Evolutionary conservation across 805 yeast genomes (phyloP), one percentile per base, ranked within the genome.

Genomic region (Starmerella gropengiesseri): DNA sequence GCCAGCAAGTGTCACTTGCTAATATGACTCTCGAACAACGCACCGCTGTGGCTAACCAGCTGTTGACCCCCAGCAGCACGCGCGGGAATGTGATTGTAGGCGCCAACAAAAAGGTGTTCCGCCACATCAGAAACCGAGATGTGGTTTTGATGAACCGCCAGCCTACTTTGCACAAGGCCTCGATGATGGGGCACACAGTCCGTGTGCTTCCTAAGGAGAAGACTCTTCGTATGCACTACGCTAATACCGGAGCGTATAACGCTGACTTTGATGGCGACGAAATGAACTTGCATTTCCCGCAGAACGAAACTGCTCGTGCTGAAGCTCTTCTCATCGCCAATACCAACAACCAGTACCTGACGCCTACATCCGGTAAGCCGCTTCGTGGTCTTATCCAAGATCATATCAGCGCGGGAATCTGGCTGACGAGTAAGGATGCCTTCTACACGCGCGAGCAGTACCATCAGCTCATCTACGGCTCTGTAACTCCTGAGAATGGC

Each of bases 231-330:
- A 69, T 91, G 63, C 99, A 91, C 63, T 91, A 91, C 64, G 99
- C 99, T 56, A 91, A 91, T 65, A 91, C 98, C 34, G 96, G 96
- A 66, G 96, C 98, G 33, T 91, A 89, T 66, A 89, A 89, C 63
- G 97, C 97, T 30, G 98, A 89, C 74, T 89, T 91, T 57, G 98
- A 89, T 66, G 98, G 98, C 71, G 98, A 89, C 66, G 98, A 89
- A 69, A 89, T 89, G 98, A 89, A 89, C 63, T 81, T 89, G 95
- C 98, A 89, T 67, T 89, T 89, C 71, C 98, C 98, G 21, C 98
- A 89, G 68, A 86, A 83, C 64, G 96, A 89, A 67, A 83, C 84
- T 55, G 98, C 97, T 8, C 78, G 87, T 60, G 89, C 97, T 18
- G 98, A 91, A 67, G 97, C 98, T 2, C 69, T 85, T 58, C 76